Evolutionary conservation across 179 eudicot species (phyloP).

Genomic region (Silene noctiflora): DNA sequence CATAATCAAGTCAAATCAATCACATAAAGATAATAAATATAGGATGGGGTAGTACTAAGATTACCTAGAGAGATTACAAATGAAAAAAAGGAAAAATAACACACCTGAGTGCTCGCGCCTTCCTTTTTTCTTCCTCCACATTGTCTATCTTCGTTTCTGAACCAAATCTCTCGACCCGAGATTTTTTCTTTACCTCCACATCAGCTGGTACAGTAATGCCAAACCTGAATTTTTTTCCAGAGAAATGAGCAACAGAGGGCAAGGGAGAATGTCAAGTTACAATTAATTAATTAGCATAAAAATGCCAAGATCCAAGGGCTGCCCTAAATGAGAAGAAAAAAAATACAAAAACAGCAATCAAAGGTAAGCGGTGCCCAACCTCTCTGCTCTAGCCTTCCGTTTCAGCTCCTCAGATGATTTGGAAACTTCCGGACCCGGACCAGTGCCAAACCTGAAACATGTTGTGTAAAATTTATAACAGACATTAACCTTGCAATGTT

Average conservation of each 20-base stretch:
- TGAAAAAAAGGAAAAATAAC: conserved; percentile 35
- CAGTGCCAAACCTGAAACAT: conserved; percentile 50
- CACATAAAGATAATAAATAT: background rate
- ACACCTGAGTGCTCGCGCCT: conserved; percentile 73
- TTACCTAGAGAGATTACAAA: conserved; percentile 5
- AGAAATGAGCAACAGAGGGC: background rate
- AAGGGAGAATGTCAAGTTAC: background rate
- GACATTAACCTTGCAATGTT: background rate
- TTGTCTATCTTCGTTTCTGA: conserved; percentile 36
- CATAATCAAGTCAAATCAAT: too few species aligned
- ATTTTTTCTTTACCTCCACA: conserved; percentile 63
- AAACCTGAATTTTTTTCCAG: conserved; percentile 36
- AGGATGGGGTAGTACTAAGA: background rate
- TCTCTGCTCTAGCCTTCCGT: conserved; percentile 79
- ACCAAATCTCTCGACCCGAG: conserved; percentile 52
- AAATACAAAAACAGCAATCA: background rate
- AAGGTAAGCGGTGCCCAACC: conserved; percentile 26
- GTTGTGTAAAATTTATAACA: conserved; percentile 2
- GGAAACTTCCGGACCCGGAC: conserved; percentile 35
- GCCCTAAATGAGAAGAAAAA: background rate
- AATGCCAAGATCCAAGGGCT: too few species aligned
- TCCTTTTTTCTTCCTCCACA: conserved; percentile 66
- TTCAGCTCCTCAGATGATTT: conserved; percentile 57
- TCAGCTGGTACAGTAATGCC: conserved; percentile 42
- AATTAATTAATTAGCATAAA: background rate